Conservation (phyloP, 305 asterid species). For the Coffea humblotiana region DNA sequence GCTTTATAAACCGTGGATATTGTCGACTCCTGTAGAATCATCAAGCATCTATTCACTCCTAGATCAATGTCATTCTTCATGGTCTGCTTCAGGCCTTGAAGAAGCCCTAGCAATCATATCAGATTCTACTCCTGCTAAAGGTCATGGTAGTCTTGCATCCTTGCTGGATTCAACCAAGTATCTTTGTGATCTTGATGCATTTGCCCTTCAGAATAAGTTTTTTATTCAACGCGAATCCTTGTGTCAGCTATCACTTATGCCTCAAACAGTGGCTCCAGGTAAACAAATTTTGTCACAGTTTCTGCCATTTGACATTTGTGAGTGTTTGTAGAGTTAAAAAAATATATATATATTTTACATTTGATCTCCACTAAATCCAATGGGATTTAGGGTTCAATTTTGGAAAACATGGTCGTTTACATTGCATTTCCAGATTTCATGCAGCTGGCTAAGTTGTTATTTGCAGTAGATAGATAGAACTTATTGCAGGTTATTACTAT, state of each 20-base stretch:
- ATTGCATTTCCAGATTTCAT: neutral
- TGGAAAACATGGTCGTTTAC: neutral
- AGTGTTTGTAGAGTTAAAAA: neutral
- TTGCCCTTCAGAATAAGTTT: conserved; percentile 50
- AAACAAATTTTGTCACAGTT: conserved; percentile 13
- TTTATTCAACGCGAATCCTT: conserved; percentile 39
- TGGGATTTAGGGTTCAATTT: neutral
- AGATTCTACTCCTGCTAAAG: conserved; percentile 31
- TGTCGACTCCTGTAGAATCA: conserved; percentile 38
- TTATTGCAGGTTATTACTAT: neutral
- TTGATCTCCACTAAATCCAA: neutral
- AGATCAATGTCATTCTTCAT: conserved; percentile 57
- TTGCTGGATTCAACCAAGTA: conserved; percentile 50
- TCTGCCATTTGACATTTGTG: neutral
- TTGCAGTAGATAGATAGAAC: neutral
- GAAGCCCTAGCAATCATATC: conserved; percentile 53
- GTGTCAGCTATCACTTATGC: conserved; percentile 62
- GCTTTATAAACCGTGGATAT: conserved; percentile 78
- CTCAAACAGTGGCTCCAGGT: conserved; percentile 65
- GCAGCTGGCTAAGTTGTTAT: neutral
- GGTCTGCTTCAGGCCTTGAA: conserved; percentile 69
- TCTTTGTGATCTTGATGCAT: conserved; percentile 52
- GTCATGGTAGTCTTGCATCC: conserved; percentile 20
- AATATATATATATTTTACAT: neutral
- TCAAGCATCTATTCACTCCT: conserved; percentile 41